Evolutionary conservation across 106 monocot species (phyloP).

Genomic region (Acanthochlamys bracteata): DNA sequence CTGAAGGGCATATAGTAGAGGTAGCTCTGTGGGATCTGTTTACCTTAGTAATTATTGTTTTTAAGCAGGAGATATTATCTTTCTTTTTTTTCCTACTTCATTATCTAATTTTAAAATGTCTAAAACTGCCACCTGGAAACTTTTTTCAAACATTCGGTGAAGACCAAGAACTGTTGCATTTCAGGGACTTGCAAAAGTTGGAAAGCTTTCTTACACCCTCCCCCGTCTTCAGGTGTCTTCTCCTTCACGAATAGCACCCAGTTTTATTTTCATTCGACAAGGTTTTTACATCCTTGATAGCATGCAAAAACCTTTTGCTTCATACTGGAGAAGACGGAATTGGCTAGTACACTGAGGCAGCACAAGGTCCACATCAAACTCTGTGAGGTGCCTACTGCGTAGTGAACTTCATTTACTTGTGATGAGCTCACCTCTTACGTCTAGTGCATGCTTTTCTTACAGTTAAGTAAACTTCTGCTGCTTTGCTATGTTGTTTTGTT

Average conservation of each 20-base stretch:
- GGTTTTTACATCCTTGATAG: no score
- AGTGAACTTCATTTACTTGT: no score
- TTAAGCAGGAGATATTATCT: not conserved
- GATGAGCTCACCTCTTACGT: no score
- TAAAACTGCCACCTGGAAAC: constrained; percentile 52
- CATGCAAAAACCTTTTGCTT: not conserved
- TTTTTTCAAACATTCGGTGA: constrained; percentile 83
- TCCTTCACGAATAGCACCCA: not conserved
- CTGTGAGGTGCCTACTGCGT: constrained; percentile 51
- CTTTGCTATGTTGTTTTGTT: no score
- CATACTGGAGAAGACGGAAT: constrained; percentile 91
- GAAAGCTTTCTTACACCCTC: constrained; percentile 95
- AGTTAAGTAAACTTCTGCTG: no score
- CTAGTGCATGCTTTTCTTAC: no score
- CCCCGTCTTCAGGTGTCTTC: constrained; percentile 72
- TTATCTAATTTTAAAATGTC: constrained; percentile 6
- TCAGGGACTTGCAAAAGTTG: constrained; percentile 86
- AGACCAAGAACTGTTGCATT: constrained; percentile 92
- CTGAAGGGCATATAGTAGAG: constrained; percentile 79
- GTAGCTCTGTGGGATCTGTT: constrained; percentile 23
- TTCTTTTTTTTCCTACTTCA: not conserved
- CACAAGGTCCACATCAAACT: constrained; percentile 85
- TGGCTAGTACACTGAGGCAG: constrained; percentile 68
- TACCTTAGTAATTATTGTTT: not conserved
- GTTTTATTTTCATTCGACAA: not conserved